A percentile compares a stretch with the other conserved stretches of the same genome.
phyloP scores from a whole-genome alignment of 495 filamentous ascomycete species.

The Aspergillus indologenus region DNA sequence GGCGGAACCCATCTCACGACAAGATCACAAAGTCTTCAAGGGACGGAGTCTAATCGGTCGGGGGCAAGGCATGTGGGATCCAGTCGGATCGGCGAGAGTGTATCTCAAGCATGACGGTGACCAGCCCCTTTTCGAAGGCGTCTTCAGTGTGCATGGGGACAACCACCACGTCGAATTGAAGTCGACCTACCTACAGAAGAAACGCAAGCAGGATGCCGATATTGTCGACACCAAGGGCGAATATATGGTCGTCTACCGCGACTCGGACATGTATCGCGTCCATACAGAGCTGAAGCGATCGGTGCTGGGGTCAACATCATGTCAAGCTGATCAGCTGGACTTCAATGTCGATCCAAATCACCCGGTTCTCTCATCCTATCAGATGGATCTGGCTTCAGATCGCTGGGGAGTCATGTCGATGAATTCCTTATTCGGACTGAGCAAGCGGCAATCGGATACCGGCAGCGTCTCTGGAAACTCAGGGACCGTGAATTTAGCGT shows the following conservation, averaged over 20 bases:
- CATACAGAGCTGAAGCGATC: constrained; percentile 56
- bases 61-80: constrained; percentile 64
- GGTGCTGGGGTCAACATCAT: constrained; percentile 39
- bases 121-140: constrained; percentile 83
- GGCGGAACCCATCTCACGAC: constrained; percentile 63
- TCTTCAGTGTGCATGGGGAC: constrained; percentile 74
- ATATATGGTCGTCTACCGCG: constrained; percentile 87
- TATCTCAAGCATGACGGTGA: constrained; percentile 71
- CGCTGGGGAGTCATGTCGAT: constrained; percentile 55
- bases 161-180: constrained; percentile 85
- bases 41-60: constrained; percentile 71
- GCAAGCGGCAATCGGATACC: constrained; percentile 51
- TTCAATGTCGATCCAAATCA: constrained; percentile 69
- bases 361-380: constrained; percentile 54
- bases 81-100: constrained; percentile 83
- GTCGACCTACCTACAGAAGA: constrained; percentile 70
- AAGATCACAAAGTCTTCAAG: constrained; percentile 77
- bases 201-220: constrained; percentile 69
- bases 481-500: constrained; percentile 76
- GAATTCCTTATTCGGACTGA: constrained; percentile 53
- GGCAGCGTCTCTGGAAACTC: constrained; percentile 64
- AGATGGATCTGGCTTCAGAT: constrained; percentile 37
- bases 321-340: constrained; percentile 61
- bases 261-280: constrained; percentile 71
- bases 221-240: constrained; percentile 60